These are phyloP conservation scores for Silene latifolia DNA, from an alignment of 148 eudicot genomes.

Conservation along the genomic window DNA sequence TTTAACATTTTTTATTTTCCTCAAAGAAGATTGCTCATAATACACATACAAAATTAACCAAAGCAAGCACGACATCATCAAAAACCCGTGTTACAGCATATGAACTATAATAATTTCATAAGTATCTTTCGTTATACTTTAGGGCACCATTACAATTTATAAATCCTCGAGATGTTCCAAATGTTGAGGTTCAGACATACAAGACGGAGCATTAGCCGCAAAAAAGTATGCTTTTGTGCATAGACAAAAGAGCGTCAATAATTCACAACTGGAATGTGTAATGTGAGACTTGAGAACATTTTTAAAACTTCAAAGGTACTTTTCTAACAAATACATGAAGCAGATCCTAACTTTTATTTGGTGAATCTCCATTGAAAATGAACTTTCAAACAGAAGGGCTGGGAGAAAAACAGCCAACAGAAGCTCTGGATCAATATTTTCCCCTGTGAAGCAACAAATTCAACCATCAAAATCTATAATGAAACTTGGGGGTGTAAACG, in stretches of 20 bases:
- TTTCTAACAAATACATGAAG: not conserved
- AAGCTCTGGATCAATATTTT: constrained; percentile 84
- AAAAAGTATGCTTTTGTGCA: not conserved
- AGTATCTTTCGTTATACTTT: not conserved
- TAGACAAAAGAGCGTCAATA: not conserved
- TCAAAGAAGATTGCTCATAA: not conserved
- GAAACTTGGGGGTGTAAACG: too few relatives aligned
- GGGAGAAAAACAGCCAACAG: constrained; percentile 96
- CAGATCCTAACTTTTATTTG: constrained; percentile 76
- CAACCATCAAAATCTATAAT: constrained; percentile 3
- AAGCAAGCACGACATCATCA: constrained; percentile 1
- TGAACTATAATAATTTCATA: not conserved
- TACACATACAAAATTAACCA: not conserved
- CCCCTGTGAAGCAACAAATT: constrained; percentile 55
- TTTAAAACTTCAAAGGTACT: not conserved
- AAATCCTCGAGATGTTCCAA: not conserved
- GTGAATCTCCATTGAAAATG: constrained; percentile 93
- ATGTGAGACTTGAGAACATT: not conserved
- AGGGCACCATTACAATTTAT: not conserved
- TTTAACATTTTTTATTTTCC: not conserved
- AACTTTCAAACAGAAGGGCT: constrained; percentile 94
- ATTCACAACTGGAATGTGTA: not conserved
- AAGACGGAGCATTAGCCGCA: not conserved
- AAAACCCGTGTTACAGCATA: not conserved
- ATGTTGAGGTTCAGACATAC: not conserved